These are phyloP conservation scores for Wallacemonas rigidus DNA, from an alignment of 208 protist genomes.

Conservation along the genomic window DNA sequence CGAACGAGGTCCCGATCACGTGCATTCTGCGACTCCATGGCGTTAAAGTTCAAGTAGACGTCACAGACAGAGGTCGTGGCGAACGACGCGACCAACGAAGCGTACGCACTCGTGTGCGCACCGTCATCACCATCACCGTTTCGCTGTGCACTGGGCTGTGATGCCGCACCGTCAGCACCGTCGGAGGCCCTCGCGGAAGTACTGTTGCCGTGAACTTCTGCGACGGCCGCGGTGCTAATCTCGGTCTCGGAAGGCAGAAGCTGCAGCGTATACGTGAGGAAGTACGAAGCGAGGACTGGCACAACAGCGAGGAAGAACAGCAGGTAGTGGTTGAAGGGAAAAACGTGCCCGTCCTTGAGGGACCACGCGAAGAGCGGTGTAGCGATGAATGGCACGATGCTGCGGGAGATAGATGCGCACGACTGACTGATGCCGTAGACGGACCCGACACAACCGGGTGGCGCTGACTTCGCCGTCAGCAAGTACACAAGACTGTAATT, in stretches of 20 bases:
- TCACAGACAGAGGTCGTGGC: conserved; percentile 27
- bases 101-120: conserved; percentile 19
- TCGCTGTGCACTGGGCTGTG: too few species aligned
- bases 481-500: conserved; percentile 50
- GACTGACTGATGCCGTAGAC: conserved; percentile 64
- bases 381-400: conserved; percentile 51
- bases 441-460: conserved; percentile 41
- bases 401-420: conserved; percentile 40
- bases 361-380: conserved; percentile 61
- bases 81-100: conserved; percentile 34
- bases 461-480: conserved; percentile 42
- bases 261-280: conserved; percentile 18
- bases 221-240: background rate
- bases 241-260: conserved; percentile 18
- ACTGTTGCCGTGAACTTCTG: background rate
- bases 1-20: background rate
- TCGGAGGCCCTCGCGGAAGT: background rate
- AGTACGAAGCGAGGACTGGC: conserved; percentile 21
- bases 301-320: conserved; percentile 44
- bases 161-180: background rate
- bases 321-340: conserved; percentile 71
- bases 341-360: conserved; percentile 25
- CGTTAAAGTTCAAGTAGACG: conserved; percentile 23
- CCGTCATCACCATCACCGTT: conserved; percentile 2
- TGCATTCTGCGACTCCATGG: conserved; percentile 31